A percentile compares a stretch with the other conserved stretches of the same genome.
Conservation (phyloP, 2,329 filamentous ascomycete genomes). For the Aspergillus sergii region DNA sequence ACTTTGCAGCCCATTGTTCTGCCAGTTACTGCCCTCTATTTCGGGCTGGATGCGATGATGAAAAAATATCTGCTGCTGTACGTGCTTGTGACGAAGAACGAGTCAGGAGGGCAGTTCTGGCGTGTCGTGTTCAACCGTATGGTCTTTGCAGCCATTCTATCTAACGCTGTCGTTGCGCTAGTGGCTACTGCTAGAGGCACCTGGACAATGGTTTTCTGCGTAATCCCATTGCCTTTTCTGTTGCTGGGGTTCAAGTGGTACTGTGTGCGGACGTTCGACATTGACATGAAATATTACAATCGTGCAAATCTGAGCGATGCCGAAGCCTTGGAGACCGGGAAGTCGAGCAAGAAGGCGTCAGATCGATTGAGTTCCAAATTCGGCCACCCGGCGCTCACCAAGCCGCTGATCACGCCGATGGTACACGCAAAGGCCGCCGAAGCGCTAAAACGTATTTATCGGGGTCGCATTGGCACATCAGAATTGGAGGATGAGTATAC, state of each 20-base stretch:
- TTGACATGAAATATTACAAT: conserved; percentile 78
- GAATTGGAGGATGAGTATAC: conserved; percentile 57
- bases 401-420: conserved; percentile 90
- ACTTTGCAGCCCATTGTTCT: conserved; percentile 85
- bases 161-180: conserved; percentile 77
- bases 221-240: conserved; percentile 75
- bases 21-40: conserved; percentile 85
- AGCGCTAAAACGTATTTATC: conserved; percentile 81
- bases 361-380: conserved; percentile 75
- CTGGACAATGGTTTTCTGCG: conserved; percentile 65
- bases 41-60: conserved; percentile 79
- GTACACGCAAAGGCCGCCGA: conserved; percentile 89
- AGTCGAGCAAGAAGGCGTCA: conserved; percentile 48
- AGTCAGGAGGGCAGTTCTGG: conserved; percentile 94
- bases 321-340: conserved; percentile 44
- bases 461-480: conserved; percentile 69
- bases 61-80: conserved; percentile 97
- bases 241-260: conserved; percentile 85
- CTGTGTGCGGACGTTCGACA: conserved; percentile 75
- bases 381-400: conserved; percentile 88
- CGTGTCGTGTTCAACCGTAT: conserved; percentile 90
- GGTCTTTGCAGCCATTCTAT: conserved; percentile 76
- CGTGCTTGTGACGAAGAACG: conserved; percentile 94
- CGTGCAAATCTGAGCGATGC: conserved; percentile 61
- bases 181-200: conserved; percentile 72